Conservation (phyloP, 208 protist species). For the Wallacemonas sp. region DNA sequence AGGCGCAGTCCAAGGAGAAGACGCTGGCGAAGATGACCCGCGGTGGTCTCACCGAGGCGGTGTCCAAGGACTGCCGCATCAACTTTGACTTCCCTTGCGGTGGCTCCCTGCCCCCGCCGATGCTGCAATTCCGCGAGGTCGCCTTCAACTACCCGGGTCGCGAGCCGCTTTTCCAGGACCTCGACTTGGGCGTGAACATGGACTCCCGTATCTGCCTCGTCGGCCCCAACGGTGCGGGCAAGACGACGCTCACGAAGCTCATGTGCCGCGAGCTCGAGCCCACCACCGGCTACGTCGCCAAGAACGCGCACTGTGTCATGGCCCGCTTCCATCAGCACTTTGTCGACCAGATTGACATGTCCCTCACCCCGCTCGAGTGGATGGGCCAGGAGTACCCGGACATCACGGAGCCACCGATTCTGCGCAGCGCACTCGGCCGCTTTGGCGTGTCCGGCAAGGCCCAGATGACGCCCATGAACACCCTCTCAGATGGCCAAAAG, state of each 20-base stretch:
- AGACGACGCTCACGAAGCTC: constrained; percentile 96
- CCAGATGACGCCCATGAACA: constrained; percentile 92
- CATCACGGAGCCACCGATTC: constrained; percentile 80
- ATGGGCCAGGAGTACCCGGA: constrained; percentile 93
- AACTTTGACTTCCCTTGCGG: constrained; percentile 88
- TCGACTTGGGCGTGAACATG: constrained; percentile 95
- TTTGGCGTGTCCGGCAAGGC: constrained; percentile 92
- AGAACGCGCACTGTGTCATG: constrained; percentile 93
- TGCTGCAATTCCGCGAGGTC: constrained; percentile 95
- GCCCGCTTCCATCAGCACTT: constrained; percentile 97
- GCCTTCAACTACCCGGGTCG: constrained; percentile 90
- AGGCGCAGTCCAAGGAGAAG: constrained; percentile 96
- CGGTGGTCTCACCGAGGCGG: constrained; percentile 93
- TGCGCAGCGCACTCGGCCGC: constrained; percentile 93
- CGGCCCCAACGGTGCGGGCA: constrained; percentile 97
- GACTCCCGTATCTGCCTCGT: constrained; percentile 96
- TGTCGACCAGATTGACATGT: constrained; percentile 94
- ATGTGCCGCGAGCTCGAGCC: constrained; percentile 93
- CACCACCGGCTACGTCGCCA: constrained; percentile 87
- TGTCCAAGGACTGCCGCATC: constrained; percentile 76
- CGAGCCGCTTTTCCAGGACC: constrained; percentile 84
- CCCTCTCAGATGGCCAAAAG: constrained; percentile 97
- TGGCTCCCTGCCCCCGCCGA: constrained; percentile 85
- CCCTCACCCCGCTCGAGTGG: constrained; percentile 94
- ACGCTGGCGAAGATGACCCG: constrained; percentile 93